Evolutionary conservation across 2,329 filamentous ascomycete genomes (phyloP).

Genomic region (Cladosporium sp.): DNA sequence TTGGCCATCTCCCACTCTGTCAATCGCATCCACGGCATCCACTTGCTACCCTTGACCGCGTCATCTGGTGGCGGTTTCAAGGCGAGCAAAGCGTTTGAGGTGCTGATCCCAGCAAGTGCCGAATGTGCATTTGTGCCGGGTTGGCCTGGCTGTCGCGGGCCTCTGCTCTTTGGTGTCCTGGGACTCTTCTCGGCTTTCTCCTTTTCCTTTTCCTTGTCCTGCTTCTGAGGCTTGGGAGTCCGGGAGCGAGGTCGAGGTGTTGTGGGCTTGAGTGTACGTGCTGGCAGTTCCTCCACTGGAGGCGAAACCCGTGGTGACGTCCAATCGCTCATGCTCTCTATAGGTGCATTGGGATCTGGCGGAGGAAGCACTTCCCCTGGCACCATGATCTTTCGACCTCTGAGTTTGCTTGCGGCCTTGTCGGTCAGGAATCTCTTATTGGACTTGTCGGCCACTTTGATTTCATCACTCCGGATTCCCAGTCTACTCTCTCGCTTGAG

Average conservation of each 20-base stretch:
- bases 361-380: slow-evolving; percentile 42
- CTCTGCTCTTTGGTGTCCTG: slow-evolving; percentile 40
- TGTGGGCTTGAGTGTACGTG: slow-evolving; percentile 7
- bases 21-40: slow-evolving; percentile 59
- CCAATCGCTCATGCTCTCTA: slow-evolving; percentile 35
- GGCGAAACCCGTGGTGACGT: slow-evolving; percentile 34
- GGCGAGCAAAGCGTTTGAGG: slow-evolving; percentile 56
- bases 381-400: slow-evolving; percentile 36
- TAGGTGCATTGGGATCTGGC: slow-evolving; percentile 38
- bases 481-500: slow-evolving; percentile 30
- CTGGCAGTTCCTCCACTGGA: slow-evolving; percentile 26
- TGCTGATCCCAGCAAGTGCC: slow-evolving; percentile 53
- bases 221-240: slow-evolving; percentile 35
- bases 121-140: slow-evolving; percentile 52
- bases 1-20: slow-evolving; percentile 66
- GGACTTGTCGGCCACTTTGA: slow-evolving; percentile 22
- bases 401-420: slow-evolving; percentile 31
- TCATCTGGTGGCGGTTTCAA: slow-evolving; percentile 56
- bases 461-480: slow-evolving; percentile 25
- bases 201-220: slow-evolving; percentile 31
- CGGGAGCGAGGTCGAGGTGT: slow-evolving; percentile 28
- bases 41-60: slow-evolving; percentile 55
- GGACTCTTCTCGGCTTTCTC: slow-evolving; percentile 26
- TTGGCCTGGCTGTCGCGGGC: slow-evolving; percentile 38
- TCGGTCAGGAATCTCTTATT: slow-evolving; percentile 22